Evolutionary conservation across 2,329 filamentous ascomycete genomes (phyloP), one percentile per base, ranked within the genome.

Genomic region (Coniochaeta hoffmannii): DNA sequence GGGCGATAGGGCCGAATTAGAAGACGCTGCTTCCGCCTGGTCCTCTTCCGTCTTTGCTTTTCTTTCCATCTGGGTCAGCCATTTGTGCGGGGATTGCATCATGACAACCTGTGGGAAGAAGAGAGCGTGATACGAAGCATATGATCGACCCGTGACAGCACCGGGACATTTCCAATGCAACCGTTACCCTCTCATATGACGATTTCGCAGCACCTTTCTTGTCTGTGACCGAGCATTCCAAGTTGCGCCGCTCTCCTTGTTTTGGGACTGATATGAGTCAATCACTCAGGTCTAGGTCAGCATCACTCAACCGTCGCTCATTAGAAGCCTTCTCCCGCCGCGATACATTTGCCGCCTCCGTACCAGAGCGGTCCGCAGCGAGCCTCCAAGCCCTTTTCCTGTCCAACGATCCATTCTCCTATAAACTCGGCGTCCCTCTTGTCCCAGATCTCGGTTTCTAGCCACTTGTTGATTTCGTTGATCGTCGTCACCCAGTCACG

Each of bases 391-490:
- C 92, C 92, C 63, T 78, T 87, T 68, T 93, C 90, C 63, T 95
- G 83, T 0, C 93, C 92, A n/a, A 97, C 85, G 24, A 88, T 74
- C 91, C 93, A 97, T 65, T 94, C 88, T 0, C 87, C 86, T 2
- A 76, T 66, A 34, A 76, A 72, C 11, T 71, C 70, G 9, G 67
- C 72, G 50, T 66, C 71, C 24, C 68, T 63, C 36, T 69, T 73
- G 19, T 83, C 81, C 89, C 90, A 95, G 53, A 87, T 86, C 64
- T 88, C 80, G 11, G 71, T 71, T 66, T 85, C 76, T 26, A 97
- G 73, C 86, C 86, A 92, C 10, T 65, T 68, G 69, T 97, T 97
- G 62, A 96, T 80, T 58, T 81, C 76, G 44, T 94, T 89, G 52
- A 97, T 86, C 53, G 78, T 78, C 14, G 77, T 70, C 14, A 96